Evolutionary conservation across 169 alveolate species (phyloP), one percentile per base, ranked within the genome.

Genomic region (Eimeria brunetti): DNA sequence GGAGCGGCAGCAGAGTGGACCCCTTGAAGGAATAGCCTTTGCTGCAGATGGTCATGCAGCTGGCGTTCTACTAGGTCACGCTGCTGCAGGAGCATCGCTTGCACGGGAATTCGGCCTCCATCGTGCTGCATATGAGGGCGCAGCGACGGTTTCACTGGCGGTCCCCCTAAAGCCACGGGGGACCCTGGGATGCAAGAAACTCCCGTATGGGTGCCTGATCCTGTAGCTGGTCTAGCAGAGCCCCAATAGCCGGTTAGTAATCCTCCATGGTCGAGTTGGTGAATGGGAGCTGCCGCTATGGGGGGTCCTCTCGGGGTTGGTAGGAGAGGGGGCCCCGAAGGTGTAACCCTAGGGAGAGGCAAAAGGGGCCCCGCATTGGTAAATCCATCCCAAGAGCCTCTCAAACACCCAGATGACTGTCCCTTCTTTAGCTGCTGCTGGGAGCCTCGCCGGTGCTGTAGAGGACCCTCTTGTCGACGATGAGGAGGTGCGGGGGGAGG

Each of bases 251-350:
- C 36, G 18, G 51, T 75, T 8, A 44, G 58, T 33, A 75, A 75
- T 20, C 60, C 51, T 18, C 84, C 36, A 33, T 44, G 51, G 36
- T 75, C 84, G 20, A 41, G 60, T 12, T 38, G 56, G 24, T 75
- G 84, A 41, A 46, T 24, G 60, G 89, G 64, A 11, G 11, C 30
- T 6, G 64, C 46, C 6, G 89, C 41, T 8, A 51, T 41, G 22
- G 89, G 62, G 60, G 89, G 71, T 38, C 36, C 89, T 20, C 69
- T 46, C 38, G 89, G 89, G 64, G 64, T 80, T 69, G 89, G 89
- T 16, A 80, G 89, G 60, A 80, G 89, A 51, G 89, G 89, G 16
- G 89, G 89, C n/a, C 85, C 85, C 12, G 69, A 46, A 11, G 89
- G 64, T 44, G 69, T 12, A 20, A 33, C 36, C 64, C 36, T 80